These are phyloP conservation scores for Farysia itapuensis DNA, from an alignment of 1,284 basidiomycete species.

Conservation along the genomic window DNA sequence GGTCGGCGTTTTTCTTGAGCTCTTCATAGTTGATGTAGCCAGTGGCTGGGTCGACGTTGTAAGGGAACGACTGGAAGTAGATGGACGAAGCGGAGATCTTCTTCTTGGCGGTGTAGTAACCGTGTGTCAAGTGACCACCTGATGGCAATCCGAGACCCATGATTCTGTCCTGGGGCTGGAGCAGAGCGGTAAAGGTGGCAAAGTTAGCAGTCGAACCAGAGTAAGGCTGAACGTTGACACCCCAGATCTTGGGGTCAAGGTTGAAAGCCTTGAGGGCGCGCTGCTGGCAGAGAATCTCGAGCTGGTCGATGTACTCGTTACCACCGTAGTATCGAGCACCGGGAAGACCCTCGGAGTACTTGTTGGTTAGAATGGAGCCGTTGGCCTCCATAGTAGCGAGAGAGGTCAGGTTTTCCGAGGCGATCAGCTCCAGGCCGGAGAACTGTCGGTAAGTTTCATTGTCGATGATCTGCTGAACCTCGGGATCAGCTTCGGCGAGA, in stretches of 20 bases:
- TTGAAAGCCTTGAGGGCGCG: constrained; percentile 95
- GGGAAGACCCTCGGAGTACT: constrained; percentile 73
- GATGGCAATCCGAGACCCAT: constrained; percentile 99
- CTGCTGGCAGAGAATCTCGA: constrained; percentile 91
- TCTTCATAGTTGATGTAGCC: constrained; percentile 88
- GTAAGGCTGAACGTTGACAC: constrained; percentile 99
- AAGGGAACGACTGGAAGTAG: constrained; percentile 99
- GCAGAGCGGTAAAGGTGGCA: constrained; percentile 91
- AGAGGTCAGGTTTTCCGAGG: constrained; percentile 70
- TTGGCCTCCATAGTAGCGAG: constrained; percentile 82
- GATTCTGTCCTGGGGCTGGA: constrained; percentile 95
- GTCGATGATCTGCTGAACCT: constrained; percentile 95
- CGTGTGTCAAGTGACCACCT: constrained; percentile 96
- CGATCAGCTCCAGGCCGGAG: constrained; percentile 94
- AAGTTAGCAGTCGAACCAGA: constrained; percentile 79
- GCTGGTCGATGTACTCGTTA: constrained; percentile 82
- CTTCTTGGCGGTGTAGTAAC: constrained; percentile 98
- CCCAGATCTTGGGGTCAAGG: constrained; percentile 87
- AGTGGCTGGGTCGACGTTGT: constrained; percentile 71
- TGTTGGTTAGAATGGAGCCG: constrained; percentile 98
- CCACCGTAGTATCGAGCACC: constrained; percentile 96
- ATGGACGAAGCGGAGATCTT: constrained; percentile 99
- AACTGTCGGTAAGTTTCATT: constrained; percentile 97
- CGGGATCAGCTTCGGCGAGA: constrained; percentile 86
- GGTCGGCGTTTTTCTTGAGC: constrained; percentile 82